phyloP scores from a whole-genome alignment of 2,329 filamentous ascomycete genomes.

The Arachnomyces sp. region DNA sequence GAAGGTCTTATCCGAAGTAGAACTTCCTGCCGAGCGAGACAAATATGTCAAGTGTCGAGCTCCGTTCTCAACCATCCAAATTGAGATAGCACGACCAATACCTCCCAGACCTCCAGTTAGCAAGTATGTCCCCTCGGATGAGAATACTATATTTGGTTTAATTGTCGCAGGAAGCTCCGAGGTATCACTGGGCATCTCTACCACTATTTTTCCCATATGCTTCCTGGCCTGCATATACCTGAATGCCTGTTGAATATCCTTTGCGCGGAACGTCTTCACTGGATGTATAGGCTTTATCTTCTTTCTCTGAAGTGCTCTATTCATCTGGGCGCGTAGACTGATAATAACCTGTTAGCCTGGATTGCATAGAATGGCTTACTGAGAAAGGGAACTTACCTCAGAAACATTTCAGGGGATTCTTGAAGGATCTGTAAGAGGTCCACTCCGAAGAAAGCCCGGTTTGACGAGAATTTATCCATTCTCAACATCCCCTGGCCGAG shows the following conservation, averaged over 20 bases:
- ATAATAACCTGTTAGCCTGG: neutral
- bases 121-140: neutral
- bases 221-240: conserved; percentile 23
- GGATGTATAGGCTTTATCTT: conserved; percentile 4
- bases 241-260: conserved; percentile 16
- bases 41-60: conserved; percentile 24
- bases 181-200: conserved; percentile 11
- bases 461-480: conserved; percentile 14
- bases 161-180: no score
- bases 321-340: conserved; percentile 2
- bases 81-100: conserved; percentile 4
- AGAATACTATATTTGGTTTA: no score
- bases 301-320: conserved; percentile 2
- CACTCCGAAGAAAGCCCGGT: conserved; percentile 11
- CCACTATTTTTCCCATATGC: conserved; percentile 34
- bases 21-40: conserved; percentile 14
- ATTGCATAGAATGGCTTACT: neutral
- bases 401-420: neutral
- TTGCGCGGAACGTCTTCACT: neutral
- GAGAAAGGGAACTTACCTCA: conserved; percentile 1
- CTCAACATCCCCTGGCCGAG: conserved; percentile 6
- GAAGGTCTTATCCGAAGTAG: neutral
- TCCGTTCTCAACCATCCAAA: conserved; percentile 16
- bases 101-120: conserved; percentile 8
- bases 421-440: conserved; percentile 7